Conservation (phyloP, 768 basidiomycete species). For the Boletus sp. region DNA sequence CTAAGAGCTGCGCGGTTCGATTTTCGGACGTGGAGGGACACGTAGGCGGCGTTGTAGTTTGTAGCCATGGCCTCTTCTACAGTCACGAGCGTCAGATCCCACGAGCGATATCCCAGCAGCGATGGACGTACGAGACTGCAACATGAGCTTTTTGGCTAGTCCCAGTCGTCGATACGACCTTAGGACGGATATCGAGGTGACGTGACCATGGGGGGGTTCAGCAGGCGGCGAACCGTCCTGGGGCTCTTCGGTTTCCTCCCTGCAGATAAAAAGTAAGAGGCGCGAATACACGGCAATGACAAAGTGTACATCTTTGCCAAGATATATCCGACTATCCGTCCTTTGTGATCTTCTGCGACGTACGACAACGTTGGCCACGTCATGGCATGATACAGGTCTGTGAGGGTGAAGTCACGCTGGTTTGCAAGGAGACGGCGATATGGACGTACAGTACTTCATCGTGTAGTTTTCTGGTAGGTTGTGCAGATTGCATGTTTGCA, state of each 20-base stretch:
- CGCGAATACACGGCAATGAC: background rate
- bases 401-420: background rate
- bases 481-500: conserved; percentile 93
- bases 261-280: conserved; percentile 36
- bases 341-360: conserved; percentile 88
- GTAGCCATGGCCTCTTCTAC: conserved; percentile 89
- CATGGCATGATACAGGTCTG: conserved; percentile 86
- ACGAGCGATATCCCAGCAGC: background rate
- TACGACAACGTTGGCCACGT: conserved; percentile 95
- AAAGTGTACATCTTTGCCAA: conserved; percentile 85
- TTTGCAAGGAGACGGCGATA: background rate
- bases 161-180: conserved; percentile 89
- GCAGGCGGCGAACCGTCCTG: conserved; percentile 51
- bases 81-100: conserved; percentile 2
- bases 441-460: conserved; percentile 67
- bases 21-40: conserved; percentile 89
- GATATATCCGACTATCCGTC: conserved; percentile 91
- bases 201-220: conserved; percentile 77
- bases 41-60: conserved; percentile 80
- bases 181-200: conserved; percentile 95
- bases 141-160: conserved; percentile 91
- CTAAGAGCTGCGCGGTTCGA: conserved; percentile 92
- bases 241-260: conserved; percentile 50
- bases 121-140: conserved; percentile 74
- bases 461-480: conserved; percentile 93